Evolutionary conservation across 768 basidiomycete species (phyloP), one percentile per base, ranked within the genome.

Genomic region (Pholiota microspora): DNA sequence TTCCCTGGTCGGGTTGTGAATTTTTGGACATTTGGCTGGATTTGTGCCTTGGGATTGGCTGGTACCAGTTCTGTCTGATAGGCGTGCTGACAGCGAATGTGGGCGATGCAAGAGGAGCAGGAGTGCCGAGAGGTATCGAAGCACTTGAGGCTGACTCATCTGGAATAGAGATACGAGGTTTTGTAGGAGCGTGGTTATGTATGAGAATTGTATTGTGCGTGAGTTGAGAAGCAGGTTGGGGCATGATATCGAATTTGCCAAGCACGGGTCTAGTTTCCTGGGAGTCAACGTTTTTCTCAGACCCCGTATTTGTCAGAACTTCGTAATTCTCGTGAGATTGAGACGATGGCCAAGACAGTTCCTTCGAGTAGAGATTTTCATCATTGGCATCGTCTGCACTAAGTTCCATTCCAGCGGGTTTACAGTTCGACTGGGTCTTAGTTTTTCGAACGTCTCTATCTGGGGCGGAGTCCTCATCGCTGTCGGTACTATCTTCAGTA

Each of bases 51-150:
- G 55, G 56, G 54, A 61, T 54, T 0, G 64, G 61, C 49, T 69
- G 68, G 57, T 74, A 74, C 73, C 73, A 74, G 9, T 64, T 64
- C 57, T 74, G 73, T 49, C 58, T 56, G 21, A 57, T 60, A 21
- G 64, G 66, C 8, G 64, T 69, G 31, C 66, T 67, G 21, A 54
- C 35, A 25, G 59, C 55, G 28, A 64, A 67, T 16, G 55, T 34
- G 9, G 59, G 57, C 6, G 62, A 54, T 7, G 53, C 29, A 27
- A 62, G 49, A 36, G 56, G 49, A 10, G 31, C 40, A 6, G 40
- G 40, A 42, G 40, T 10, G 16, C 40, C 23, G 9, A 58, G 49
- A 46, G 51, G 52, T 28, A 48, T 34, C 27, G 55, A 8, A 34
- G 57, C 42, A 51, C 53, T 53, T 7, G 59, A 52, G 27, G 35